A percentile compares a stretch with the other conserved stretches of the same genome.
phyloP scores from a whole-genome alignment of 176 grass and related monocot species.

The Hyparrhenia diplandra region DNA sequence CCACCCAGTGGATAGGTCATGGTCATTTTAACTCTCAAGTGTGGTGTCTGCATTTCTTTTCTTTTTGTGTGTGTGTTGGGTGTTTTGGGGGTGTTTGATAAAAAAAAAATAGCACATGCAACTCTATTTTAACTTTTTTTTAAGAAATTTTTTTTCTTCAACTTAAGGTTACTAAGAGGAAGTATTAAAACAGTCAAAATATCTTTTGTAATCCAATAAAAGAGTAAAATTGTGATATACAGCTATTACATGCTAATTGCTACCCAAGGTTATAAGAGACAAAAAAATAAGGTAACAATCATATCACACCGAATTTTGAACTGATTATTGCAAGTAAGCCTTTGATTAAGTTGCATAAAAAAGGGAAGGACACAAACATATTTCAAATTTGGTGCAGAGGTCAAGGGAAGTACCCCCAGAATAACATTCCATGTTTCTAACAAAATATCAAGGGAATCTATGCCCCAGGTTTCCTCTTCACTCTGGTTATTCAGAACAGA shows the following conservation, averaged over 20 bases:
- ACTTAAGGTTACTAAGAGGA: not conserved
- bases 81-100: not conserved
- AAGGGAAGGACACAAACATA: not conserved
- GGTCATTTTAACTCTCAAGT: too few species aligned
- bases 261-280: not conserved
- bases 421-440: slow-evolving; percentile 96
- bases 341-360: slow-evolving; percentile 3
- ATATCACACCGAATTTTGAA: slow-evolving; percentile 6
- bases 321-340: not conserved
- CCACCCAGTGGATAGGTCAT: too few species aligned
- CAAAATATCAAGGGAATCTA: slow-evolving; percentile 87
- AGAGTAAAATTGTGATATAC: not conserved
- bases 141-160: not conserved
- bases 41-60: not conserved
- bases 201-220: not conserved
- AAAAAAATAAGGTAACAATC: not conserved
- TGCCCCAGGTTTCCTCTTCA: slow-evolving; percentile 89
- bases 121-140: not conserved
- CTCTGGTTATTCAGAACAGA: slow-evolving; percentile 52
- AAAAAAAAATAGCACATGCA: not conserved
- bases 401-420: slow-evolving; percentile 60
- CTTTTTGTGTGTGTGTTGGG: not conserved
- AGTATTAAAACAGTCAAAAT: not conserved
- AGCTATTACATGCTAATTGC: not conserved
- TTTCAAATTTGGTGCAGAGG: slow-evolving; percentile 8